Evolutionary conservation across 2,329 filamentous ascomycete genomes (phyloP).

Genomic region (Ploettnerulaceae sp.): DNA sequence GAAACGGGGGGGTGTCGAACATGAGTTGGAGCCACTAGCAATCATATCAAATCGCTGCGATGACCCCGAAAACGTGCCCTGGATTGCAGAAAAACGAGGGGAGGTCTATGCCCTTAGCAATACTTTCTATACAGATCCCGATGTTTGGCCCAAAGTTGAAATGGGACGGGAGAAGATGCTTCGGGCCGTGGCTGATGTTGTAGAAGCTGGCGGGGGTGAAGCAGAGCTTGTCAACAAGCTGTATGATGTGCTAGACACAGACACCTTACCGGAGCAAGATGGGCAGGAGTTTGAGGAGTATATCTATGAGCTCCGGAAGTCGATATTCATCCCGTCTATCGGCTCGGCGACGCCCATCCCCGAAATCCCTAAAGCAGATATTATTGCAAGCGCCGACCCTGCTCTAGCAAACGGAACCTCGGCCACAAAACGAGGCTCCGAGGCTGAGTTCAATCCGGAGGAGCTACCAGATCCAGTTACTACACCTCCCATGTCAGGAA

Average conservation of each 20-base stretch:
- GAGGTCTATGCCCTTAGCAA: constrained; percentile 59
- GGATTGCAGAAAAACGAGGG: constrained; percentile 48
- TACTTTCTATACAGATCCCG: constrained; percentile 48
- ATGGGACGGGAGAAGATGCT: constrained; percentile 38
- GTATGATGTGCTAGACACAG: constrained; percentile 50
- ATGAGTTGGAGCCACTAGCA: constrained; percentile 46
- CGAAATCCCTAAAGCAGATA: constrained; percentile 39
- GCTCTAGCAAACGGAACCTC: constrained; percentile 19
- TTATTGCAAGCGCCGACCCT: constrained; percentile 32
- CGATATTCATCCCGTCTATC: constrained; percentile 57
- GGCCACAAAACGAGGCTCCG: constrained; percentile 31
- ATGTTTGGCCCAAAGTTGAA: constrained; percentile 57
- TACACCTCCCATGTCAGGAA: constrained; percentile 48
- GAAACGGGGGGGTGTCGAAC: constrained; percentile 27
- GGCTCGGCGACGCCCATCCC: constrained; percentile 36
- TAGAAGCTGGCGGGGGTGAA: constrained; percentile 39
- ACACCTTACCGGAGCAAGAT: constrained; percentile 45
- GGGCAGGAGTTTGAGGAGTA: constrained; percentile 47
- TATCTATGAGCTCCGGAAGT: constrained; percentile 50
- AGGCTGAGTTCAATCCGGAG: constrained; percentile 30
- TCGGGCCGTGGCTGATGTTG: constrained; percentile 39
- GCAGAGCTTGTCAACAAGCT: constrained; percentile 47
- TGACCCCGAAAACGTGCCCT: constrained; percentile 49
- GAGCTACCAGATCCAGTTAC: constrained; percentile 37
- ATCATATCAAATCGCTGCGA: constrained; percentile 59